Conservation (phyloP, 805 yeast genomes). For the Candida sphagnicola region DNA sequence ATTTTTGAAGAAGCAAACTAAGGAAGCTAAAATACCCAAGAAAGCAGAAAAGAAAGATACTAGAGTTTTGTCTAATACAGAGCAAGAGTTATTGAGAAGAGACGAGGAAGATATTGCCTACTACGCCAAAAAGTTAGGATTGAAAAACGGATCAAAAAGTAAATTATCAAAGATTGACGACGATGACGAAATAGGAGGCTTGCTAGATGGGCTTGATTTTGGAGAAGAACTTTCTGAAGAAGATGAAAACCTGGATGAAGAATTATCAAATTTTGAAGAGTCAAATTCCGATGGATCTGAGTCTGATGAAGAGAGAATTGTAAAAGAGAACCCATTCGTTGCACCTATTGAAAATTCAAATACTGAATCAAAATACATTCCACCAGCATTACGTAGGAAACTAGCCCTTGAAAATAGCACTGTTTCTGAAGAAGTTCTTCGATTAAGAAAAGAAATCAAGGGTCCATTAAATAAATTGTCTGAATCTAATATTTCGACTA, state of each 20-base stretch:
- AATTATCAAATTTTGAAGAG: constrained; percentile 11
- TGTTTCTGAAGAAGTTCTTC: constrained; percentile 35
- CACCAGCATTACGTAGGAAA: constrained; percentile 77
- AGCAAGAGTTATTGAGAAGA: constrained; percentile 44
- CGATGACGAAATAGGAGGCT: constrained; percentile 78
- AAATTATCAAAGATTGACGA: constrained; percentile 50
- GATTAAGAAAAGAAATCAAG: constrained; percentile 61
- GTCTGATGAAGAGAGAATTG: constrained; percentile 5
- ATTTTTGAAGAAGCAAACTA: constrained; percentile 5
- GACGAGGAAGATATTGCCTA: constrained; percentile 80
- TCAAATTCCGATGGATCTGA: constrained; percentile 9
- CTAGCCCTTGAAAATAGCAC: constrained; percentile 37
- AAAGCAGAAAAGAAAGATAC: constrained; percentile 6
- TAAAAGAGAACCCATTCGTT: constrained; percentile 69
- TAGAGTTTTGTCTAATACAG: constrained; percentile 32
- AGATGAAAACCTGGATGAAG: constrained; percentile 14
- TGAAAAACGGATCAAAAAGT: constrained; percentile 48
- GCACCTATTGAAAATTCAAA: constrained; percentile 32
- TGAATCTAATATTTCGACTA: constrained; percentile 73
- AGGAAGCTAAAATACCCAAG: constrained; percentile 5
- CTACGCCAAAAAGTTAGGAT: constrained; percentile 78
- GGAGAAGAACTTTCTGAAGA: constrained; percentile 15
- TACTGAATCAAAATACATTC: constrained; percentile 56
- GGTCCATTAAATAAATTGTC: constrained; percentile 87
- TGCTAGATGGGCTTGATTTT: constrained; percentile 68